Percentiles rank a stretch among this genome's conserved stretches.
These are phyloP conservation scores for Retiboletus flavoniger DNA, from an alignment of 1,284 basidiomycete genomes.

Conservation along the genomic window DNA sequence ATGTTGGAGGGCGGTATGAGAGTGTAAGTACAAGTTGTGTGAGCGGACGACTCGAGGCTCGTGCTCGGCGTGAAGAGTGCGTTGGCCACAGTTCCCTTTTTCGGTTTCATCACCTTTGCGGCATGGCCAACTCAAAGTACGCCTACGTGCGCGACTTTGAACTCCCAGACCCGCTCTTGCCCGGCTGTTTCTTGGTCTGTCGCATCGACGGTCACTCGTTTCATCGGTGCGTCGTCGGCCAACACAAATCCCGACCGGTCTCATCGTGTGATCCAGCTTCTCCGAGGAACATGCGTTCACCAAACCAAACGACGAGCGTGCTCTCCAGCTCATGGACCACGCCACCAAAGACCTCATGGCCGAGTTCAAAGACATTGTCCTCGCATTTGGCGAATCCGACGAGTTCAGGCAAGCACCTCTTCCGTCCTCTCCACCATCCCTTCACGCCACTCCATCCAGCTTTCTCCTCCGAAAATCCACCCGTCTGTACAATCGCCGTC, in stretches of 20 bases:
- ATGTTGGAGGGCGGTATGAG: constrained; percentile 8
- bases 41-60: not conserved
- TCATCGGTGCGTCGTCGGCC: constrained; percentile 64
- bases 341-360: constrained; percentile 84
- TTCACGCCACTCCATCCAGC: constrained; percentile 40
- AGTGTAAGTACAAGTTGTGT: too few relatives aligned
- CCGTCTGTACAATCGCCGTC: constrained; percentile 79
- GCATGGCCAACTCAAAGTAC: constrained; percentile 90
- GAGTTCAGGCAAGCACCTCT: constrained; percentile 75
- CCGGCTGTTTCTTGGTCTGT: constrained; percentile 82
- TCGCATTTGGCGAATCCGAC: constrained; percentile 95
- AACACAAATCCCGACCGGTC: not conserved
- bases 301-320: constrained; percentile 91
- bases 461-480: constrained; percentile 83
- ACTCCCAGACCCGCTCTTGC: constrained; percentile 83
- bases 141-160: constrained; percentile 92
- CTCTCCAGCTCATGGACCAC: constrained; percentile 89
- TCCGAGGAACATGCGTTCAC: constrained; percentile 79
- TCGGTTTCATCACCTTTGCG: not conserved
- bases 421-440: not conserved
- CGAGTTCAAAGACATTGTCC: constrained; percentile 76
- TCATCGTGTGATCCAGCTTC: constrained; percentile 56
- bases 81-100: constrained; percentile 25
- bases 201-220: constrained; percentile 95
- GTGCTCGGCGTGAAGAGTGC: constrained; percentile 17